These are phyloP conservation scores for Arctium minus DNA, from an alignment of 129 eudicot species.

Conservation along the genomic window DNA sequence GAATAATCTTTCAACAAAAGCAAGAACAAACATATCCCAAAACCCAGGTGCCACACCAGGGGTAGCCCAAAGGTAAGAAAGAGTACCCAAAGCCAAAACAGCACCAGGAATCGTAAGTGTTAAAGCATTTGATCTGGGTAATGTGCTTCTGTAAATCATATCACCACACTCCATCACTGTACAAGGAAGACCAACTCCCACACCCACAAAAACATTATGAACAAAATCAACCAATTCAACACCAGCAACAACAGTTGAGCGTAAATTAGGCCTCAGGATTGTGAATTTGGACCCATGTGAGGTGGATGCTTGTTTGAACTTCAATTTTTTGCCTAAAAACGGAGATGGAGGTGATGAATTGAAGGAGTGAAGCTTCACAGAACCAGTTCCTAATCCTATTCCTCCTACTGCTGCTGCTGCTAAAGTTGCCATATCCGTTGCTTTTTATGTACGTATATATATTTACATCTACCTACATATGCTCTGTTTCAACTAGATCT, in stretches of 20 bases:
- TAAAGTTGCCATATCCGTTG: slow-evolving; percentile 55
- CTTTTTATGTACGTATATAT: slow-evolving; percentile 3
- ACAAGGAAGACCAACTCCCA: slow-evolving; percentile 97
- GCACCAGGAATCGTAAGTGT: slow-evolving; percentile 87
- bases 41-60: slow-evolving; percentile 99
- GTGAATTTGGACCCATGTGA: slow-evolving; percentile 27
- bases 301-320: slow-evolving; percentile 31
- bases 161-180: slow-evolving; percentile 99
- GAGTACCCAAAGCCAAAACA: slow-evolving; percentile 70
- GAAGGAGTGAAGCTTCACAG: slow-evolving; percentile 35
- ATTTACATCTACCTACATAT: slow-evolving; percentile 17
- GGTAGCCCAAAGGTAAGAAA: slow-evolving; percentile 98
- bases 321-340: slow-evolving; percentile 63
- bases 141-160: slow-evolving; percentile 89
- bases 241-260: slow-evolving; percentile 47
- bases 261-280: slow-evolving; percentile 42
- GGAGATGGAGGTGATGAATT: slow-evolving; percentile 46
- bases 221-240: slow-evolving; percentile 47
- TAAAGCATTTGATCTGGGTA: slow-evolving; percentile 71
- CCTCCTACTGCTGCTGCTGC: slow-evolving; percentile 39
- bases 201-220: slow-evolving; percentile 79
- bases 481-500: slow-evolving; percentile 16
- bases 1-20: slow-evolving; percentile 85
- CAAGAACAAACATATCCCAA: slow-evolving; percentile 99
- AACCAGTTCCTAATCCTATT: slow-evolving; percentile 41